Evolutionary conservation across 768 basidiomycete species (phyloP), one percentile per base, ranked within the genome.

Genomic region (Trametes coccinea): DNA sequence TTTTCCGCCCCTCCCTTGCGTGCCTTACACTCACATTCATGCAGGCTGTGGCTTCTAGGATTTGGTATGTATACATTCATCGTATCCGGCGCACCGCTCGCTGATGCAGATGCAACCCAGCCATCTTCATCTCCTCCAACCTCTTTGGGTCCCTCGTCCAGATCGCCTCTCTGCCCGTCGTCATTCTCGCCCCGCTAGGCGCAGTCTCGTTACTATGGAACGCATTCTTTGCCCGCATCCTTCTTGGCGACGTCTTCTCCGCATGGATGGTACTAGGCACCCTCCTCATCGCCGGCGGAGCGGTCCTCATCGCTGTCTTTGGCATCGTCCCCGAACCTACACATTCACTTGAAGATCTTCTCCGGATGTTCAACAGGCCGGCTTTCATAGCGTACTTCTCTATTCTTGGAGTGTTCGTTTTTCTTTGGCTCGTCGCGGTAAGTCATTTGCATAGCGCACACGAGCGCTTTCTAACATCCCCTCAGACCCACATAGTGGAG

Each of bases 181-280:
- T 96, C 61, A 92, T 98, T 59, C 88, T 98, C 53, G 95, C 94
- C 0, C 95, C 95, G 0, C 82, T 98, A 4, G 95, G 95, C 10
- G 95, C 94, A 0, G 90, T 95, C 33, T 93, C 91, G 2, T 83
- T 98, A 31, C 83, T 98, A 31, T 96, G 91, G 91, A 98, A 98
- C 72, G 94, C 94, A 4, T 84, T 96, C 69, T 95, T 96, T 70
- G 93, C 94, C 14, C 82, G 86, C 33, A 68, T 95, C 43, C 81
- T 96, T 43, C 82, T 96, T 11, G 92, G 91, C 10, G 93, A 97
- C 70, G 80, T 85, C 22, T 93, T 95, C 75, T 92, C 92, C 4
- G 82, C 82, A 1, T 90, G 87, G 80, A 90, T 94, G 84, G 77
- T 92, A 47, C 75, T 92, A n/a, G 94, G 92, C 53, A 96, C 94